phyloP scores from a whole-genome alignment of 169 alveolate species.

The Plasmodium gaboni region DNA sequence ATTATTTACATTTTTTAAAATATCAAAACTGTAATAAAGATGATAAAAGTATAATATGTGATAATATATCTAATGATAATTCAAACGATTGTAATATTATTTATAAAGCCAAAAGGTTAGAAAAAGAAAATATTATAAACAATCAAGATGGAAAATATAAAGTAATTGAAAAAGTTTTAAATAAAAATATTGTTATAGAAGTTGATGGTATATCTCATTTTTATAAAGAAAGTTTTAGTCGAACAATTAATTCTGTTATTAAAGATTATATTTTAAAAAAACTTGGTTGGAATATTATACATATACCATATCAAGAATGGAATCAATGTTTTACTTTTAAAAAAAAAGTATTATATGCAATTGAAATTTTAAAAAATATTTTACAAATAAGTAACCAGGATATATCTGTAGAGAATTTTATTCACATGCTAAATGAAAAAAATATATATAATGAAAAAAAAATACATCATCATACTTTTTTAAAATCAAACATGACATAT shows the following conservation, averaged over 20 bases:
- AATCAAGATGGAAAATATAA: neutral
- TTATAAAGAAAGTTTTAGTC: slow-evolving; percentile 70
- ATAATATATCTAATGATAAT: neutral
- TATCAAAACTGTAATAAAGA: neutral
- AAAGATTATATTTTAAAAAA: slow-evolving; percentile 68
- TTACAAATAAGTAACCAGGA: slow-evolving; percentile 12
- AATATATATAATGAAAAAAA: neutral
- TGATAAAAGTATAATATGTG: neutral
- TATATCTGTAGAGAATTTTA: slow-evolving; percentile 10
- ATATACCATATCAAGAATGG: slow-evolving; percentile 75
- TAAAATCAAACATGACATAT: neutral
- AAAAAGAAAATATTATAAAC: neutral
- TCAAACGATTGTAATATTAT: neutral
- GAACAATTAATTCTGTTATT: slow-evolving; percentile 62
- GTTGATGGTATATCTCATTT: slow-evolving; percentile 74
- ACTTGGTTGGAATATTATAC: slow-evolving; percentile 72
- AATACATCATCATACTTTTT: neutral
- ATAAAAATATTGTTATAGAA: slow-evolving; percentile 64
- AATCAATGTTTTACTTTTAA: slow-evolving; percentile 67
- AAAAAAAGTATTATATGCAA: slow-evolving; percentile 27
- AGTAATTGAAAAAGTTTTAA: slow-evolving; percentile 17
- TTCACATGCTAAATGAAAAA: neutral
- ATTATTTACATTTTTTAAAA: neutral
- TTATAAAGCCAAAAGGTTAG: slow-evolving; percentile 16
- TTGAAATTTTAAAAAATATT: slow-evolving; percentile 20